These are phyloP conservation scores for Cruciata laevipes DNA, from an alignment of 257 asterid species.

Conservation along the genomic window DNA sequence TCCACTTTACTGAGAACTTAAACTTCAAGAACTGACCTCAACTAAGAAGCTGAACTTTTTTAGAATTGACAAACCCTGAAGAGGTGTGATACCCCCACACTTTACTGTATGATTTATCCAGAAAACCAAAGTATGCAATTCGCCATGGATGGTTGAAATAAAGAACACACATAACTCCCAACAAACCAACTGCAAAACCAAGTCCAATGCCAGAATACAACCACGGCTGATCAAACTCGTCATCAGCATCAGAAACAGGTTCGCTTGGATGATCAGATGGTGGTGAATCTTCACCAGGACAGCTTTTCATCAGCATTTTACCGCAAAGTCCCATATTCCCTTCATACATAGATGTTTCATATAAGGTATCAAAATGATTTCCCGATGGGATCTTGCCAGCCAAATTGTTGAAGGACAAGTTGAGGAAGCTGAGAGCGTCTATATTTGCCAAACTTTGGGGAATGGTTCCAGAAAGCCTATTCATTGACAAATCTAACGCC, in stretches of 20 bases:
- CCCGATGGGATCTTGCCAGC: constrained; percentile 27
- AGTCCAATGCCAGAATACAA: constrained; percentile 3
- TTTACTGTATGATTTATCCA: neutral
- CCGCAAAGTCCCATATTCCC: constrained; percentile 7
- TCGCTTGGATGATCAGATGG: neutral
- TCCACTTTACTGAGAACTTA: neutral
- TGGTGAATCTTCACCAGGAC: neutral
- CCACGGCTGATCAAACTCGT: neutral
- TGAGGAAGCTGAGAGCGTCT: constrained; percentile 23
- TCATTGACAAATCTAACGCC: constrained; percentile 27
- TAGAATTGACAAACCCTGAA: neutral
- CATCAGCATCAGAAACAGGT: neutral
- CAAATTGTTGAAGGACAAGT: constrained; percentile 26
- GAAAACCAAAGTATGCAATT: neutral
- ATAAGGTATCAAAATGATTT: constrained; percentile 23
- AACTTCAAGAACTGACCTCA: no score
- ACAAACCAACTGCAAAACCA: constrained; percentile 26
- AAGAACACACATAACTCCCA: constrained; percentile 10
- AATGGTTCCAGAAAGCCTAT: constrained; percentile 21
- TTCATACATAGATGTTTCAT: constrained; percentile 5
- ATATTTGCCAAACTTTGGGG: constrained; percentile 25
- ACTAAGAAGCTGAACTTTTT: neutral
- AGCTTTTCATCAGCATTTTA: neutral
- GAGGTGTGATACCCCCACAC: neutral
- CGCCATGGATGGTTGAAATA: neutral